A percentile compares a stretch with the other conserved stretches of the same genome.
Conservation (phyloP, 495 filamentous ascomycete genomes). For the Trichodelitschia bisporula region DNA sequence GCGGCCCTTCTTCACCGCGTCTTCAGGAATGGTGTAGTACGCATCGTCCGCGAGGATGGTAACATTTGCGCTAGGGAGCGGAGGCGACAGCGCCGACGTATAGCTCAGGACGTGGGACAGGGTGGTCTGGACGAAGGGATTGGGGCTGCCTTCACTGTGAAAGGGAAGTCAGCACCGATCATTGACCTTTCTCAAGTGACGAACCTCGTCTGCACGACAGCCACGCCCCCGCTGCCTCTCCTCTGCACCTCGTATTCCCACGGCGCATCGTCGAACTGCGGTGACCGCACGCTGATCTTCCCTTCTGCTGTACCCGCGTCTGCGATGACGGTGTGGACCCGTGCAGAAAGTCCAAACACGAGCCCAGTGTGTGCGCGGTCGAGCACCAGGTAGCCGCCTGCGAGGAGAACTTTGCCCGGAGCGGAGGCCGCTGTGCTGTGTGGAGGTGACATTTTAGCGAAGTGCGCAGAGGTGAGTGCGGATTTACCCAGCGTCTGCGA, state of each 20-base stretch:
- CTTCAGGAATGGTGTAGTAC: constrained; percentile 48
- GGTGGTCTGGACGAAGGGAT: constrained; percentile 78
- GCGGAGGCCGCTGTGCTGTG: constrained; percentile 50
- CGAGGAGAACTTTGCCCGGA: constrained; percentile 84
- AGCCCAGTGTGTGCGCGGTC: constrained; percentile 71
- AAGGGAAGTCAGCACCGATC: too few relatives aligned
- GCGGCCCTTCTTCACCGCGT: constrained; percentile 15
- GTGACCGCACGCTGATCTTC: constrained; percentile 65
- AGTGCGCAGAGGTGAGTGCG: background rate
- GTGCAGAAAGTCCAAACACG: constrained; percentile 81
- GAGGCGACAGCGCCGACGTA: constrained; percentile 28
- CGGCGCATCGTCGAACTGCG: constrained; percentile 64
- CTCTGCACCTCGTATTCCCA: too few relatives aligned
- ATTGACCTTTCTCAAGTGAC: too few relatives aligned
- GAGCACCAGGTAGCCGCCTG: constrained; percentile 85
- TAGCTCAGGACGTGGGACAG: constrained; percentile 75
- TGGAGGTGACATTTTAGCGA: constrained; percentile 1
- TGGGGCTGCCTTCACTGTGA: too few relatives aligned
- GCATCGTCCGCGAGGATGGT: constrained; percentile 86
- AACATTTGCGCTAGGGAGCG: constrained; percentile 41
- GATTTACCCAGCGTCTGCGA: too few relatives aligned
- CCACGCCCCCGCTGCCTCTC: too few relatives aligned
- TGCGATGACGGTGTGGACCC: constrained; percentile 67
- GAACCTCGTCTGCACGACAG: too few relatives aligned
- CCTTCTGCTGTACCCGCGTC: constrained; percentile 27